phyloP scores from a whole-genome alignment of 2,329 filamentous ascomycete species.

The Endoconidiophora laricicola region DNA sequence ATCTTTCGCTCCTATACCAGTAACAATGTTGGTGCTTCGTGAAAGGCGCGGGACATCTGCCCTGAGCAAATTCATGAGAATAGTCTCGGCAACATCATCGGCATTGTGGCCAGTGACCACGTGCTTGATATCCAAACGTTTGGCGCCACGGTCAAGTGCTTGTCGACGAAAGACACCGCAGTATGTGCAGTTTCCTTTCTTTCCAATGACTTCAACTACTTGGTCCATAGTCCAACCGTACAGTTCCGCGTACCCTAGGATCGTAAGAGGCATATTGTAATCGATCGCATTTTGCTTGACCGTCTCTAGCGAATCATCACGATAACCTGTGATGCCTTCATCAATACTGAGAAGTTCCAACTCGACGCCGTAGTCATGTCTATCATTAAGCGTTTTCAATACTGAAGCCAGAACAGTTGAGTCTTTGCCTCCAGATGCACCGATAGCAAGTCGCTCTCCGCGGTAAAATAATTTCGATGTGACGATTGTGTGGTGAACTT shows the following conservation, averaged over 20 bases:
- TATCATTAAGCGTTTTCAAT: constrained; percentile 83
- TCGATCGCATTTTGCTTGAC: constrained; percentile 86
- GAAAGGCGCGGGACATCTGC: constrained; percentile 79
- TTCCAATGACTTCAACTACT: constrained; percentile 87
- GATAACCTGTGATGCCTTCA: constrained; percentile 91
- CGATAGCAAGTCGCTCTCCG: constrained; percentile 82
- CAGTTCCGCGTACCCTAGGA: constrained; percentile 81
- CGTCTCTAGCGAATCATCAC: constrained; percentile 89
- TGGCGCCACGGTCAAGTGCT: constrained; percentile 81
- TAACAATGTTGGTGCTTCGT: constrained; percentile 80
- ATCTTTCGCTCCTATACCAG: constrained; percentile 57
- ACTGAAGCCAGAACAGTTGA: constrained; percentile 92
- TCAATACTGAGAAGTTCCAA: constrained; percentile 83
- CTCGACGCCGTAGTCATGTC: constrained; percentile 71
- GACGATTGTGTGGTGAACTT: constrained; percentile 84
- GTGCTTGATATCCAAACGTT: constrained; percentile 72
- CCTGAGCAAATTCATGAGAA: constrained; percentile 89
- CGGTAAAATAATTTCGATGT: constrained; percentile 63
- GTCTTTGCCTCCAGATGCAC: constrained; percentile 92
- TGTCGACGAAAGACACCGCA: constrained; percentile 93
- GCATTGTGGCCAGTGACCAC: constrained; percentile 97
- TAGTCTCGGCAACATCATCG: constrained; percentile 91
- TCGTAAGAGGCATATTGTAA: constrained; percentile 80
- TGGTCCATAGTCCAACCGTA: constrained; percentile 99
- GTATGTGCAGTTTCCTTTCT: constrained; percentile 98